These are phyloP conservation scores for Globisporangium canariense DNA, from an alignment of 352 stramenopile species.

Conservation along the genomic window DNA sequence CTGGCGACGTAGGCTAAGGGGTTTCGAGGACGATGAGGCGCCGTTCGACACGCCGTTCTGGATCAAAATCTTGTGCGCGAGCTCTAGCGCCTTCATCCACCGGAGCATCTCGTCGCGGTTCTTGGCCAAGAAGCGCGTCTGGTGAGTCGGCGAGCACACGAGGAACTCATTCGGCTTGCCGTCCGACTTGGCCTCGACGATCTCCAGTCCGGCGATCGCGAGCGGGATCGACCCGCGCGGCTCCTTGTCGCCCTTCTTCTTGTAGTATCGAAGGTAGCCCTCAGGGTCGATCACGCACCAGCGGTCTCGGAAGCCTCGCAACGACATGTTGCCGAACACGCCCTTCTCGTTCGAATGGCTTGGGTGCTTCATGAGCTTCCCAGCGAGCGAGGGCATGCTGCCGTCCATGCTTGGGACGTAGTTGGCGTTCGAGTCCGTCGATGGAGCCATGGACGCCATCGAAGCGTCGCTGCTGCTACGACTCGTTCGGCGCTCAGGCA, in stretches of 20 bases:
- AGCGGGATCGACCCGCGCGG: constrained; percentile 64
- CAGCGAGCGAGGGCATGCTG: constrained; percentile 43
- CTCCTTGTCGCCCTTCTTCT: constrained; percentile 73
- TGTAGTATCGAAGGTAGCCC: constrained; percentile 75
- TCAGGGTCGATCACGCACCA: constrained; percentile 70
- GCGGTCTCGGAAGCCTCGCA: constrained; percentile 67
- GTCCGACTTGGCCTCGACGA: constrained; percentile 66
- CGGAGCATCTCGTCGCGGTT: constrained; percentile 63
- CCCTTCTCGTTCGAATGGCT: constrained; percentile 79
- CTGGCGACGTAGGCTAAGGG: constrained; percentile 21
- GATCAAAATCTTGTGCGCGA: constrained; percentile 53
- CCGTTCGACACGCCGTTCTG: constrained; percentile 31
- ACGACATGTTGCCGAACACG: constrained; percentile 74
- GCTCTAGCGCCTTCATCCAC: constrained; percentile 63
- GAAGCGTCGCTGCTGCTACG: constrained; percentile 60
- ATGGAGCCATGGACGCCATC: constrained; percentile 42
- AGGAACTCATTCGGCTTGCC: constrained; percentile 75
- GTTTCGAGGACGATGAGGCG: constrained; percentile 7
- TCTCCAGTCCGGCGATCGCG: constrained; percentile 61
- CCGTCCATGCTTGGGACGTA: constrained; percentile 17
- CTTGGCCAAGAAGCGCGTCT: constrained; percentile 75
- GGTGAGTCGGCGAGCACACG: constrained; percentile 67
- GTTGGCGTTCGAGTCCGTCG: constrained; percentile 45
- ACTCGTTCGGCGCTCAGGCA: constrained; percentile 28
- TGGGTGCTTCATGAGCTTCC: constrained; percentile 69